A percentile compares a stretch with the other conserved stretches of the same genome.
phyloP scores from a whole-genome alignment of 2,329 filamentous ascomycete species.

The Alternaria metachromatica region DNA sequence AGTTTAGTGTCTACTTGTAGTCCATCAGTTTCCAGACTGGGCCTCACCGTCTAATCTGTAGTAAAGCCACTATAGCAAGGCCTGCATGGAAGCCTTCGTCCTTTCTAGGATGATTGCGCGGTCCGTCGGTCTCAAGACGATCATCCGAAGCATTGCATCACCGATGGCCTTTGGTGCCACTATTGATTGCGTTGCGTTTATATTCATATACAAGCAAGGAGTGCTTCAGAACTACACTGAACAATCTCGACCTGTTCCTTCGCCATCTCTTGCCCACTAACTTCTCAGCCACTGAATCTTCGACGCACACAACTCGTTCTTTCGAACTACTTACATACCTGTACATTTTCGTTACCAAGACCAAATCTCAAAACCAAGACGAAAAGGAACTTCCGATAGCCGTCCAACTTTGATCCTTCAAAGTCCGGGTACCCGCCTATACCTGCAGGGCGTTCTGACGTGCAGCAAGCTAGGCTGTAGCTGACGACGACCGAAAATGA shows the following conservation, averaged over 20 bases:
- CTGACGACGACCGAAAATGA: slow-evolving; percentile 38
- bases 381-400: slow-evolving; percentile 5
- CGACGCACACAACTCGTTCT: slow-evolving; percentile 6
- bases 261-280: slow-evolving; percentile 4
- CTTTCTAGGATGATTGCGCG: slow-evolving; percentile 16
- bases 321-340: slow-evolving; percentile 9
- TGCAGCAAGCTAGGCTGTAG: slow-evolving; percentile 43
- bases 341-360: background rate
- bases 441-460: slow-evolving; percentile 27
- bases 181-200: slow-evolving; percentile 8
- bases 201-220: slow-evolving; percentile 13
- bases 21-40: background rate
- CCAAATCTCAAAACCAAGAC: background rate
- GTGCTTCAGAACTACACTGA: background rate
- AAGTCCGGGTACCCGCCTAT: slow-evolving; percentile 16
- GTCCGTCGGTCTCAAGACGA: slow-evolving; percentile 14
- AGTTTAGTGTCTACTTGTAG: background rate
- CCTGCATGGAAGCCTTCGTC: slow-evolving; percentile 19
- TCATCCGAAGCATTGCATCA: slow-evolving; percentile 23
- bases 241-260: slow-evolving; percentile 1
- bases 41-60: slow-evolving; percentile 2
- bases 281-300: slow-evolving; percentile 11
- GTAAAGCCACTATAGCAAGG: slow-evolving; percentile 1
- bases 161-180: slow-evolving; percentile 11
- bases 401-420: slow-evolving; percentile 5